Percentiles rank a stretch among this genome's conserved stretches.
phyloP scores from a whole-genome alignment of 345 rosid species.

The Euphorbia lathyris region DNA sequence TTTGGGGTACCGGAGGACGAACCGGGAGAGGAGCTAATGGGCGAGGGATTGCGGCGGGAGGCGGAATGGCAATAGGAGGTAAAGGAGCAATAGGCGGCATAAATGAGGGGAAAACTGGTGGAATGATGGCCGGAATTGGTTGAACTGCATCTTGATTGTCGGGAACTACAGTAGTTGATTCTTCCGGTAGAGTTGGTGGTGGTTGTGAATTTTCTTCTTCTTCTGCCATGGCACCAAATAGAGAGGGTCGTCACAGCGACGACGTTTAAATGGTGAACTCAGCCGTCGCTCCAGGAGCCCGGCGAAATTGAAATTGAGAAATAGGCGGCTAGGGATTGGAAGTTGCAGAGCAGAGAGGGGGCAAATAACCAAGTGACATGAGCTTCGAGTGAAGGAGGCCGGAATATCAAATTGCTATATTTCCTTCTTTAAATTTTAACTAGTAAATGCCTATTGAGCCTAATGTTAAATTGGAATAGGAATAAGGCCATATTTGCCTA shows the following conservation, averaged over 20 bases:
- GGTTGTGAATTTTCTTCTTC: slow-evolving; percentile 39
- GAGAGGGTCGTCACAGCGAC: neutral
- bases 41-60: slow-evolving; percentile 45
- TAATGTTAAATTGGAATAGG: no score
- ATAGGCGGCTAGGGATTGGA: neutral
- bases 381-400: no score
- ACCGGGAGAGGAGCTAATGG: slow-evolving; percentile 52
- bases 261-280: neutral
- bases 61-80: slow-evolving; percentile 30
- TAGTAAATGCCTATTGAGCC: no score
- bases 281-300: neutral
- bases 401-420: no score
- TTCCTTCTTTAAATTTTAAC: no score
- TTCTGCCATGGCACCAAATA: slow-evolving; percentile 53
- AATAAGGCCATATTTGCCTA: no score
- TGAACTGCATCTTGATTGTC: slow-evolving; percentile 36
- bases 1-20: slow-evolving; percentile 48
- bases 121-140: slow-evolving; percentile 25
- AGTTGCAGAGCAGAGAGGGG: neutral
- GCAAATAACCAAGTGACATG: no score
- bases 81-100: slow-evolving; percentile 59
- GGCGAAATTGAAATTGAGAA: neutral
- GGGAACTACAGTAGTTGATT: slow-evolving; percentile 31
- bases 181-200: slow-evolving; percentile 31
- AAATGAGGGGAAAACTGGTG: slow-evolving; percentile 31